Evolutionary conservation across 306 rosid species (phyloP).

Genomic region (Astragalus glycyphyllos): DNA sequence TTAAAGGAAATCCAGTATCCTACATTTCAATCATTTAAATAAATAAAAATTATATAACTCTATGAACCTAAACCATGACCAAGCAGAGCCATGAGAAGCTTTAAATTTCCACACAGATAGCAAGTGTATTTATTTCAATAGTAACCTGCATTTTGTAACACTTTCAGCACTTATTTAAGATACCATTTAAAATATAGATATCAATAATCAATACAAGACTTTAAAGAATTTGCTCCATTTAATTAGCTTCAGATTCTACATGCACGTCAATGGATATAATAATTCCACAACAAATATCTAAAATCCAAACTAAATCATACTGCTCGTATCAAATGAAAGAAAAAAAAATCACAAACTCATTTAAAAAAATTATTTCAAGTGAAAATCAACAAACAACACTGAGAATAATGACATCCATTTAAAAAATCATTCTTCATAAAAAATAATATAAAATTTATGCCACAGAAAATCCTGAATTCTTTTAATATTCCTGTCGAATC

Average conservation of each 20-base stretch:
- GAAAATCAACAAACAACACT: slow-evolving; percentile 8
- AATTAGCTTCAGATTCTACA: background rate
- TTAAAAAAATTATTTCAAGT: slow-evolving; percentile 8
- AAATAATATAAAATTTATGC: background rate
- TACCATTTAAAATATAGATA: background rate
- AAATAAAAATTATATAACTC: background rate
- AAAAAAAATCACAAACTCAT: background rate
- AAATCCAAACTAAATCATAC: too few relatives aligned
- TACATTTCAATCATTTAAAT: slow-evolving; percentile 47
- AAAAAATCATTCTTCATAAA: background rate
- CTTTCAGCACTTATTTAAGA: slow-evolving; percentile 12
- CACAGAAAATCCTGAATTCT: background rate
- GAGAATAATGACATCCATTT: slow-evolving; percentile 6
- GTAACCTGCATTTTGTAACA: slow-evolving; percentile 5
- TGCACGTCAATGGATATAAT: too few relatives aligned
- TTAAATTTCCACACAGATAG: slow-evolving; percentile 2
- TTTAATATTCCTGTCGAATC: background rate
- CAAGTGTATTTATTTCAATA: background rate
- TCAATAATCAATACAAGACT: background rate
- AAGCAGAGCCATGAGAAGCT: slow-evolving; percentile 29
- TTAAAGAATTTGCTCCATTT: background rate
- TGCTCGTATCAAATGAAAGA: too few relatives aligned
- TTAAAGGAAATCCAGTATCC: slow-evolving; percentile 96
- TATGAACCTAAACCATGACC: slow-evolving; percentile 14
- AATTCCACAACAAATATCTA: too few relatives aligned